Base-by-base conservation (phyloP, 2,329 filamentous ascomycete species). In the Beauveria sp. region DNA sequence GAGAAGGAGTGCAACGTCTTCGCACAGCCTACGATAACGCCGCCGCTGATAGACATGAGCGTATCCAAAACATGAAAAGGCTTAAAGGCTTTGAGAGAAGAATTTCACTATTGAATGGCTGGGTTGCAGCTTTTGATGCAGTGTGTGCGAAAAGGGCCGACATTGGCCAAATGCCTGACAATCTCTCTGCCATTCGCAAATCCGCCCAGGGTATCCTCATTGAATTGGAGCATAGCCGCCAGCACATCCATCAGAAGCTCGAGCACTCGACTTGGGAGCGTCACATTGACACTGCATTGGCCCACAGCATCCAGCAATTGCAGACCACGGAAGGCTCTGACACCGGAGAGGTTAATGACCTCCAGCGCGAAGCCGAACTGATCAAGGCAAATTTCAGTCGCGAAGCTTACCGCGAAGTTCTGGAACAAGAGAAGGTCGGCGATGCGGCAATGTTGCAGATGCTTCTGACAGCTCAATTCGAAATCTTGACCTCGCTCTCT, bases 101-200 rank as follows among this genome's bases (percentile, higher is more conserved):
- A 18, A 96, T 97, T 64, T 83, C 86, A 7, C 80, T 96, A 63
- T 80, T 99, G n/a, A 92, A 89, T 3, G 87, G 89, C 1, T 99
- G 94, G 94, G 89, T 97, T 61, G 90, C 89, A 1, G 91, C 92
- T 2, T 99, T 97, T 68, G 93, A 97, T 64, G 80, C 83, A 1
- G 84, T 96, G 3, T 93, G 88, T 66, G 90, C 91, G 44, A 81
- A 80, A 53, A 82, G 86, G 20, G 69, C 70, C 57, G 83, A 86
- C 22, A 87, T 89, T 63, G 82, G 86, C 16, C 76, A 81, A 0
- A 86, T 87, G 81, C 85, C 92, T 1, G 76, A 82, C 37, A 90
- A 85, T 66, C 76, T 96, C 50, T 74, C 80, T 3, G 83, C 89
- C 0, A 90, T 97, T 77, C 87, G 92, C 61, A 96, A 93, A 73